Evolutionary conservation across 1,284 basidiomycete genomes (phyloP).

Genomic region (Puccinia triticina): DNA sequence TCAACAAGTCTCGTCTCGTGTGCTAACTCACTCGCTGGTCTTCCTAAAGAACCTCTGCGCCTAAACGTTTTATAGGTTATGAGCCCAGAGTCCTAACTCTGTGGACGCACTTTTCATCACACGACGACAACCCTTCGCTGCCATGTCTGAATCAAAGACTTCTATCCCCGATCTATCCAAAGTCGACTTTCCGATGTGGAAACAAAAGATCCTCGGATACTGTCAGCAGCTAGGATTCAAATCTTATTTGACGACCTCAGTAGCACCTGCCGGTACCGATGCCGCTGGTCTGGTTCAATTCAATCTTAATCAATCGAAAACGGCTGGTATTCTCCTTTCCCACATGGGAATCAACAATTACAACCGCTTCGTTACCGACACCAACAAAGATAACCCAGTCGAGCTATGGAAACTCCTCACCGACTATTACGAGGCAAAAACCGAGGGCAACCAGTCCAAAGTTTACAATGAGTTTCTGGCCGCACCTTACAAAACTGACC

Average conservation of each 20-base stretch:
- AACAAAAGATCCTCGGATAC: background rate
- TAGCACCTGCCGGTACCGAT: background rate
- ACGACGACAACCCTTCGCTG: background rate
- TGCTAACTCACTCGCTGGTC: background rate
- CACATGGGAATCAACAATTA: background rate
- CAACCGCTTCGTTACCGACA: background rate
- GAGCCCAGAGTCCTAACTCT: slow-evolving; percentile 13
- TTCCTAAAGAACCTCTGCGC: background rate
- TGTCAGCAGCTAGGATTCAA: background rate
- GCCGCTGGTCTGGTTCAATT: background rate
- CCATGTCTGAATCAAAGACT: background rate
- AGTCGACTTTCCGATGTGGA: background rate
- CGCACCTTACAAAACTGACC: background rate
- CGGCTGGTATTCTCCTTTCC: background rate
- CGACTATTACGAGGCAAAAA: background rate
- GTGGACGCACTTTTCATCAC: background rate
- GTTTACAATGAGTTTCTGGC: background rate
- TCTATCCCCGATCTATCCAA: background rate
- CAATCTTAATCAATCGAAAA: background rate
- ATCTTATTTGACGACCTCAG: background rate
- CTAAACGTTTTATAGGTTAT: background rate
- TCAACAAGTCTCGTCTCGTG: background rate
- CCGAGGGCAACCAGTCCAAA: background rate
- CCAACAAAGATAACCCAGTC: background rate
- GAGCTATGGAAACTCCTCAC: background rate